These are phyloP conservation scores for Malus hybrid DNA, from an alignment of 331 rosid genomes.

Conservation along the genomic window DNA sequence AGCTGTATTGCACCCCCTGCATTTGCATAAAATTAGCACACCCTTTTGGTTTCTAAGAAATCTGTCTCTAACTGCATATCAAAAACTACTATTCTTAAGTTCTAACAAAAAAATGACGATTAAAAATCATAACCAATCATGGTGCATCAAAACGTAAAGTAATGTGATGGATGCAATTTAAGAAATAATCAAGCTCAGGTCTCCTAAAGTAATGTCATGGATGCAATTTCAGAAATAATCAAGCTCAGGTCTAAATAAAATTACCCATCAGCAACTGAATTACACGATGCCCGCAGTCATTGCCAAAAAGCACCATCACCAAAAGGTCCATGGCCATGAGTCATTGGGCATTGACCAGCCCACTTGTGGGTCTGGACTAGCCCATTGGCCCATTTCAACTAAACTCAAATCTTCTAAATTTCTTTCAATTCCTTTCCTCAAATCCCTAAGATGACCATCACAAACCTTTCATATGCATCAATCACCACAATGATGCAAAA, in stretches of 20 bases:
- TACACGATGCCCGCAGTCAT: no score
- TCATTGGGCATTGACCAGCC: no score
- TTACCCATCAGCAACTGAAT: neutral
- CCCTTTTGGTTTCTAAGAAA: neutral
- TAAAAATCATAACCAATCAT: neutral
- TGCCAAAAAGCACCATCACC: no score
- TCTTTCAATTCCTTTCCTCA: no score
- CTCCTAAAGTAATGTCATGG: no score
- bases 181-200: neutral
- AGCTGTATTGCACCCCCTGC: slow-evolving; percentile 35
- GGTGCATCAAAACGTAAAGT: neutral
- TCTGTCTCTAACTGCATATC: neutral
- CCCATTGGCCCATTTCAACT: no score
- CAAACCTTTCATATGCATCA: neutral
- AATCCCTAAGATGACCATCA: no score
- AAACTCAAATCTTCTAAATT: no score
- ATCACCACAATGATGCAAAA: neutral
- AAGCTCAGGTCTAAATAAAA: neutral
- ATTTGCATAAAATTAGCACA: slow-evolving; percentile 5
- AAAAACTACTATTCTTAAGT: neutral
- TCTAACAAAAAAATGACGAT: neutral
- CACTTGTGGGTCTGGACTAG: no score
- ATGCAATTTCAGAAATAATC: no score
- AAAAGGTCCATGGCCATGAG: no score
- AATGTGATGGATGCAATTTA: neutral